phyloP scores from a whole-genome alignment of 345 rosid species.

The Bruguiera parviflora region DNA sequence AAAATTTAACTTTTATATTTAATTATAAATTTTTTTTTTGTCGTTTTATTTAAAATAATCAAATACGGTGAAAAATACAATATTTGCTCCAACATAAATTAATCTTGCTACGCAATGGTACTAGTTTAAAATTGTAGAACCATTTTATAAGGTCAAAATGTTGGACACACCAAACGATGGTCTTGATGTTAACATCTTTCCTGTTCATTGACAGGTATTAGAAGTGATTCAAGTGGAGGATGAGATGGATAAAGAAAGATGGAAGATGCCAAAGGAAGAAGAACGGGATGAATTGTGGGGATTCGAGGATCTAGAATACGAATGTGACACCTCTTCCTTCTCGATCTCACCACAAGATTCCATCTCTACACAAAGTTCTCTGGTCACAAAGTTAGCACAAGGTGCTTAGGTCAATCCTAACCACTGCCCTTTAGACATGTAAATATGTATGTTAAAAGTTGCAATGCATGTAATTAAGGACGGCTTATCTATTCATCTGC shows the following conservation, averaged over 20 bases:
- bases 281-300: slow-evolving; percentile 81
- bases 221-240: slow-evolving; percentile 58
- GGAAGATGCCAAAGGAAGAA: slow-evolving; percentile 83
- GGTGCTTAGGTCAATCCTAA: background rate
- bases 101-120: background rate
- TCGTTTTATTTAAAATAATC: no score
- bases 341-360: slow-evolving; percentile 64
- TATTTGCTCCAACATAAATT: background rate
- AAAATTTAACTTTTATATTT: no score
- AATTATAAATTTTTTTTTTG: no score
- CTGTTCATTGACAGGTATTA: slow-evolving; percentile 46
- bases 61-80: background rate
- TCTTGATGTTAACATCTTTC: background rate
- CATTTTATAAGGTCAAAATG: background rate
- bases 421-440: background rate
- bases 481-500: background rate
- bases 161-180: slow-evolving; percentile 3
- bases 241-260: slow-evolving; percentile 56
- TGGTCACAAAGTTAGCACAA: background rate
- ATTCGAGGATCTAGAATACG: slow-evolving; percentile 82
- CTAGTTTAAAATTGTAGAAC: background rate
- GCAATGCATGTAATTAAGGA: background rate
- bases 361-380: slow-evolving; percentile 49
- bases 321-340: slow-evolving; percentile 44
- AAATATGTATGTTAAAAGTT: background rate